Conservation (phyloP, 495 filamentous ascomycete species). For the Hypoxylon fragiforme region DNA sequence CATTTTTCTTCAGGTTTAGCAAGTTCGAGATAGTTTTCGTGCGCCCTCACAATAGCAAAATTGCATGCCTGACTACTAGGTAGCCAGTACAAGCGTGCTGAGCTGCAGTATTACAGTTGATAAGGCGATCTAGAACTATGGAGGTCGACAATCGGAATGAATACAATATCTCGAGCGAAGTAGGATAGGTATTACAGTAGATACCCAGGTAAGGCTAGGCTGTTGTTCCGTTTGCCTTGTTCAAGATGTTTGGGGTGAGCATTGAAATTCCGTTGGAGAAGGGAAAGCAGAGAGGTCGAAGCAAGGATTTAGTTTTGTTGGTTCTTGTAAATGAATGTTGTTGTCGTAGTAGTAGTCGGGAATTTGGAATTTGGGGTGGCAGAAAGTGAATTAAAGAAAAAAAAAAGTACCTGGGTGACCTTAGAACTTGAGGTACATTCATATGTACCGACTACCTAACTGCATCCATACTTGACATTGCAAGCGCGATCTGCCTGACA, state of each 20-base stretch:
- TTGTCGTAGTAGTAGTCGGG: too few species aligned
- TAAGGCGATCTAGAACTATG: too few species aligned
- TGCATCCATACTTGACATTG: background rate
- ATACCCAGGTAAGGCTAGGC: background rate
- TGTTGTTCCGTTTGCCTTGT: constrained; percentile 8
- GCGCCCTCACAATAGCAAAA: constrained; percentile 18
- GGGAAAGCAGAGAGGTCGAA: background rate
- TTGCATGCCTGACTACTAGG: constrained; percentile 22
- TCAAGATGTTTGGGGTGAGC: constrained; percentile 18
- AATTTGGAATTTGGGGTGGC: constrained; percentile 1
- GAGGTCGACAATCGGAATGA: too few species aligned
- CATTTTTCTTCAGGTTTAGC: constrained; percentile 54
- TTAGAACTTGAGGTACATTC: background rate
- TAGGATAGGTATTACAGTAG: background rate
- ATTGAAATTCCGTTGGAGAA: constrained; percentile 6
- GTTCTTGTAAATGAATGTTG: too few species aligned
- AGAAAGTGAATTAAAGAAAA: constrained; percentile 7
- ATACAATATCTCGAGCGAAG: too few species aligned
- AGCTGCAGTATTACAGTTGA: constrained; percentile 6
- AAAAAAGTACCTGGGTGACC: background rate
- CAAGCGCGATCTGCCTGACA: constrained; percentile 24
- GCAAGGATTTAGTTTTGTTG: too few species aligned
- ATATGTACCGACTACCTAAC: constrained; percentile 3
- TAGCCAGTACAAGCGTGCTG: background rate
- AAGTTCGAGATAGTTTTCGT: background rate